Evolutionary conservation across 129 eudicot genomes (phyloP), one percentile per base, ranked within the genome.

Genomic region (Glebionis coronaria): DNA sequence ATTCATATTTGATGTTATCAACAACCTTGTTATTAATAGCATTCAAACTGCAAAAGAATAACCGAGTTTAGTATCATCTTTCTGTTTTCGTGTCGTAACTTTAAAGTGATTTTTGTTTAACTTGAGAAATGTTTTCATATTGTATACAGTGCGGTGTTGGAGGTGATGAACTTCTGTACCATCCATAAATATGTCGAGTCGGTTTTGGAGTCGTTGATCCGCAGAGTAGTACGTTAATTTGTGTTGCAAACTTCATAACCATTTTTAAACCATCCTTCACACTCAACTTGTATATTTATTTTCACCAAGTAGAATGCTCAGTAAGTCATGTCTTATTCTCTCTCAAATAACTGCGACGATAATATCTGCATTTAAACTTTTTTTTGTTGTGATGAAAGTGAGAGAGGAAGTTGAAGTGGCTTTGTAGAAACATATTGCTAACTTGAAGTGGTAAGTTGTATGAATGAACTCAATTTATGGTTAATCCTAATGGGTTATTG

Each of bases 361-460:
- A 27, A 8, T 44, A n/a, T 3, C 61, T 28, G 63, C 18, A 54
- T 67, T 19, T 66, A 57, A 18, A 31, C 69, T 77, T n/a, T n/a
- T n/a, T n/a, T n/a, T n/a, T 69, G 61, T 70, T 65, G 15, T 25
- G 50, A 6, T 52, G 65, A 87, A 93, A 97, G 92, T 93, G 38
- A 88, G 73, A 72, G 98, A 93, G 76, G 97, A 93, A 82, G 86
- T 93, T 69, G 98, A 93, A 71, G 63, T 70, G 60, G 96, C 97
- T 4, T 70, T 93, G 68, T 72, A 76, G 45, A 93, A 86, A 76
- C 77, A 93, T 51, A 69, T 78, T 42, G 69, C 76, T 31, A 79
- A 72, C 65, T 80, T 82, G 88, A 84, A 86, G 73, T 50, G 96
- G 98, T 93, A 85, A 63, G 84, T 11, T 44, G 9, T 6, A 35